phyloP scores from a whole-genome alignment of 768 basidiomycete genomes.

The Suillus subaureus region DNA sequence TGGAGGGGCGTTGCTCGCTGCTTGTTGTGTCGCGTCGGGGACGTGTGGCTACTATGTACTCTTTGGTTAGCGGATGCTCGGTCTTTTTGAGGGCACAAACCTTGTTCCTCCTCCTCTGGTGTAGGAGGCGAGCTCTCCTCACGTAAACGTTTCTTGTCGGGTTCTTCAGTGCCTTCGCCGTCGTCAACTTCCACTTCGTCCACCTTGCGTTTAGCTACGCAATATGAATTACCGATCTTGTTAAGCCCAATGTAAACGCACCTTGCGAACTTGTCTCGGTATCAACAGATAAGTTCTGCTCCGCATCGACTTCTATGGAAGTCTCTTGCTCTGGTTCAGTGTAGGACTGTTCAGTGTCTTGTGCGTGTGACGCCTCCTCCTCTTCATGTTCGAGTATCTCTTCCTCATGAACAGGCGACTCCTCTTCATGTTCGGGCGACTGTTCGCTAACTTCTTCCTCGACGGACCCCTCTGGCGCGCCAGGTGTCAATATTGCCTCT shows the following conservation, averaged over 20 bases:
- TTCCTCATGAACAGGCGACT: not conserved
- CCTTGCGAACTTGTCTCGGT: not conserved
- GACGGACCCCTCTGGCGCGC: not conserved
- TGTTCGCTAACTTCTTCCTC: not conserved
- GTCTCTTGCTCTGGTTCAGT: constrained; percentile 37
- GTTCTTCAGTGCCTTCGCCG: constrained; percentile 41
- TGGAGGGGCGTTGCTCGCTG: constrained; percentile 22
- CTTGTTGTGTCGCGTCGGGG: constrained; percentile 21
- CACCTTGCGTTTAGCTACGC: constrained; percentile 65
- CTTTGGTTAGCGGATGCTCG: not conserved
- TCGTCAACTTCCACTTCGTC: constrained; percentile 58
- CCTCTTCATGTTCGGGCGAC: not conserved
- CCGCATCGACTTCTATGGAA: constrained; percentile 23
- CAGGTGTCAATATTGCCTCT: constrained; percentile 4
- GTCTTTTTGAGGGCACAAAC: constrained; percentile 26
- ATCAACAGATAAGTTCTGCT: not conserved
- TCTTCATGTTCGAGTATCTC: not conserved
- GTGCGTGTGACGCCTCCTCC: not conserved
- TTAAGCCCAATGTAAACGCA: not conserved
- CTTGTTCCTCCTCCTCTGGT: constrained; percentile 64
- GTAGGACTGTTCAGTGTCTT: constrained; percentile 29
- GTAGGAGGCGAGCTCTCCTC: constrained; percentile 62
- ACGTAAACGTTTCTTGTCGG: constrained; percentile 59
- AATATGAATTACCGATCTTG: not conserved
- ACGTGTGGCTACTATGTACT: constrained; percentile 13